Conservation (phyloP, 345 rosid genomes). For the Camelina neglecta region DNA sequence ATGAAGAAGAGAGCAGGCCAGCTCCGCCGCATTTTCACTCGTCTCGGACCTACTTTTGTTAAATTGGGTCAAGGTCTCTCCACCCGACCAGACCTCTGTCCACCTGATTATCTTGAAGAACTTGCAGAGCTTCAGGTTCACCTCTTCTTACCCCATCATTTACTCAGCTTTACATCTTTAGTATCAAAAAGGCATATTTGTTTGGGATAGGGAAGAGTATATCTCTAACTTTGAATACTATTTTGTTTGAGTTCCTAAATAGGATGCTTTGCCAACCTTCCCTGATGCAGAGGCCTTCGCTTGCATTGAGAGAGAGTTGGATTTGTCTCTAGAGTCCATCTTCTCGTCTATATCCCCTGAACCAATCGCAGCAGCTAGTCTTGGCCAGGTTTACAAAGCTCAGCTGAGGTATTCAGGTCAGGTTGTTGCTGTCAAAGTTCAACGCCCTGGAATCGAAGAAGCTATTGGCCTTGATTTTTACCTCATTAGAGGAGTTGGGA, state of each 20-base stretch:
- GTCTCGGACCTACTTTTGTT: slow-evolving; percentile 95
- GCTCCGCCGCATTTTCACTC: slow-evolving; percentile 71
- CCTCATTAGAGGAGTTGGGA: slow-evolving; percentile 81
- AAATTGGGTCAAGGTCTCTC: slow-evolving; percentile 97
- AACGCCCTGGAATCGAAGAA: slow-evolving; percentile 91
- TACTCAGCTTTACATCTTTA: not conserved
- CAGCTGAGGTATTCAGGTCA: slow-evolving; percentile 77
- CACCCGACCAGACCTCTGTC: slow-evolving; percentile 94
- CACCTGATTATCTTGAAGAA: slow-evolving; percentile 91
- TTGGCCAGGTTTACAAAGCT: slow-evolving; percentile 98
- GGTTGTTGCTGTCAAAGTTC: slow-evolving; percentile 91
- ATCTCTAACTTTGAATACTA: slow-evolving; percentile 17
- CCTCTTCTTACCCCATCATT: slow-evolving; percentile 22
- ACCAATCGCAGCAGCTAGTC: slow-evolving; percentile 96
- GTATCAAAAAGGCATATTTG: not conserved
- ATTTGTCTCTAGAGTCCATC: slow-evolving; percentile 69
- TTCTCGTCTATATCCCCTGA: slow-evolving; percentile 74
- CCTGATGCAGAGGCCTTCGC: slow-evolving; percentile 92
- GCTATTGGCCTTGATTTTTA: slow-evolving; percentile 90
- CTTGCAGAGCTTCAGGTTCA: slow-evolving; percentile 90
- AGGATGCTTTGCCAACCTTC: slow-evolving; percentile 97
- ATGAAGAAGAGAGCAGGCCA: slow-evolving; percentile 76
- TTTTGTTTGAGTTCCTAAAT: slow-evolving; percentile 41
- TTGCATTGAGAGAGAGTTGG: slow-evolving; percentile 89
- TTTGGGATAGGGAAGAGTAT: not conserved